Conservation (phyloP, 1,284 basidiomycete species). For the Heterobasidion occidentale region DNA sequence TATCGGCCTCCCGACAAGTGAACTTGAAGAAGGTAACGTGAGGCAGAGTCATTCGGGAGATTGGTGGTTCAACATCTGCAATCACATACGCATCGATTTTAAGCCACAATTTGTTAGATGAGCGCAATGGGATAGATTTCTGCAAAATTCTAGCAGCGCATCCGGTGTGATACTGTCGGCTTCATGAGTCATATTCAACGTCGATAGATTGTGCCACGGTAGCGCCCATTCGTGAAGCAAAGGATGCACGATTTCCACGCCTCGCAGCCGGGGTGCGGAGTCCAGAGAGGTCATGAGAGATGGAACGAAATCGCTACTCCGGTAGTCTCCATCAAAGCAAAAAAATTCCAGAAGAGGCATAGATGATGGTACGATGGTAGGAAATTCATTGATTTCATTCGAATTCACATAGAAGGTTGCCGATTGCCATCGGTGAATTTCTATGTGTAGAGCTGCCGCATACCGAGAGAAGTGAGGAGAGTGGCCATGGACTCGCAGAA, state of each 20-base stretch:
- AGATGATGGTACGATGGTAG: not conserved
- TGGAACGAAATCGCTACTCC: not conserved
- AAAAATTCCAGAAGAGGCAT: not conserved
- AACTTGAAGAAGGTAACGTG: too few relatives aligned
- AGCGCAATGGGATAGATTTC: not conserved
- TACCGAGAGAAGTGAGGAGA: not conserved
- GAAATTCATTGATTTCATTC: not conserved
- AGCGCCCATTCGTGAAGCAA: not conserved
- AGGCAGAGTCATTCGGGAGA: too few relatives aligned
- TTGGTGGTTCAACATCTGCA: too few relatives aligned
- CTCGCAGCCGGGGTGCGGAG: not conserved
- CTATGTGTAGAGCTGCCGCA: not conserved
- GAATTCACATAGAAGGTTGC: not conserved
- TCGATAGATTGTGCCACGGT: not conserved
- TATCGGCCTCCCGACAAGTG: too few relatives aligned
- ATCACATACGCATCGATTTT: too few relatives aligned
- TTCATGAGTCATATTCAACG: not conserved
- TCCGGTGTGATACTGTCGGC: not conserved
- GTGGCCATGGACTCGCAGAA: not conserved
- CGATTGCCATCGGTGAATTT: not conserved
- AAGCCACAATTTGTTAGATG: not conserved
- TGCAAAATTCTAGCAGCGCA: not conserved
- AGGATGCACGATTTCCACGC: not conserved
- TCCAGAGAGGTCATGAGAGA: not conserved
- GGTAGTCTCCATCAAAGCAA: not conserved